phyloP scores from a whole-genome alignment of 2,329 filamentous ascomycete genomes.

The Aspergillus flavus region DNA sequence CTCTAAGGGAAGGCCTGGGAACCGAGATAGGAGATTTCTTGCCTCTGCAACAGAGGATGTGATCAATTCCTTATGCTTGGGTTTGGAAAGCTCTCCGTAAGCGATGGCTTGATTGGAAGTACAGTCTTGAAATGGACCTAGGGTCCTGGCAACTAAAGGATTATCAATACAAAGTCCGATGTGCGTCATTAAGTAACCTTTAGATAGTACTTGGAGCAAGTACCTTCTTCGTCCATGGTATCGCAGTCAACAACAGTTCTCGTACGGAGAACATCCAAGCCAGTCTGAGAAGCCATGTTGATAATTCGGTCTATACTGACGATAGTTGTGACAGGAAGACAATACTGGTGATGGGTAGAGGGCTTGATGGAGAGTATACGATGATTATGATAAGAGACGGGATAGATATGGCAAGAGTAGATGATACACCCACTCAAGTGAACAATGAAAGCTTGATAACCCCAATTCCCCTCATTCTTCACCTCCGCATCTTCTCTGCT shows the following conservation, averaged over 20 bases:
- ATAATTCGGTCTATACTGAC: neutral
- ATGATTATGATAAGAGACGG: neutral
- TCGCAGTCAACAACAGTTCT: constrained; percentile 56
- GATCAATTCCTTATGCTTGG: constrained; percentile 36
- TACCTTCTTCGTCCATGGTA: constrained; percentile 54
- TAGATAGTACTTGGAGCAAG: neutral
- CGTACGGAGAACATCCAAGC: constrained; percentile 48
- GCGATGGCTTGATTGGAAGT: constrained; percentile 62
- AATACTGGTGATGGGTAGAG: neutral
- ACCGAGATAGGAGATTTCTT: constrained; percentile 42
- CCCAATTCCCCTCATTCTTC: constrained; percentile 1
- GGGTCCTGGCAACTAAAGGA: constrained; percentile 44
- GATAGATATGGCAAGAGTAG: neutral
- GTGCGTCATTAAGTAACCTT: neutral
- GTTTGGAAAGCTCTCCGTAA: constrained; percentile 50
- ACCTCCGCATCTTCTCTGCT: neutral
- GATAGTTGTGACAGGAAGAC: neutral
- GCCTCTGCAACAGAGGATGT: constrained; percentile 25
- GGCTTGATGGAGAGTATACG: neutral
- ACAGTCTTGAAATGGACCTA: constrained; percentile 56
- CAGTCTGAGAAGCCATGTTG: constrained; percentile 26
- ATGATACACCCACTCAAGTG: neutral
- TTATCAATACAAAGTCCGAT: neutral
- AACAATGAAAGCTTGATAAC: constrained; percentile 4
- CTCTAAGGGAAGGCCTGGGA: constrained; percentile 39